A percentile compares a stretch with the other conserved stretches of the same genome.
These are phyloP conservation scores for Solanum chmielewskii DNA, from an alignment of 257 asterid species.

Conservation along the genomic window DNA sequence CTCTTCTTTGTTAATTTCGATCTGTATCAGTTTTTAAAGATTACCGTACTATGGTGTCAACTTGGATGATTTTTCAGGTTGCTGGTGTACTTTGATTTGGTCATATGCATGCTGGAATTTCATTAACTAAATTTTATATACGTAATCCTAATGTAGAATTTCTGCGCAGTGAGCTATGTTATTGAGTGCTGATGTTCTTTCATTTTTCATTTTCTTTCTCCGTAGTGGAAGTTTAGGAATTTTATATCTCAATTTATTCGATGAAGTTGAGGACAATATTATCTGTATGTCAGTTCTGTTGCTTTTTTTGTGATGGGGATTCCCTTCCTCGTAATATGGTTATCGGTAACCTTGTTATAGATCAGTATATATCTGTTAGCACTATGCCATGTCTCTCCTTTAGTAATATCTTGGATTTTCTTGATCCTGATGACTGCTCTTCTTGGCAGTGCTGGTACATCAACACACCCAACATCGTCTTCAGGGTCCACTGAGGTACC, in stretches of 20 bases:
- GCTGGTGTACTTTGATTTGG: neutral
- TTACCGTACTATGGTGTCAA: neutral
- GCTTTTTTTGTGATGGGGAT: neutral
- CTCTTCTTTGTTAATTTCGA: neutral
- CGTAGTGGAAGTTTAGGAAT: neutral
- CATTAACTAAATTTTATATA: neutral
- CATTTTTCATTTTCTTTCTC: neutral
- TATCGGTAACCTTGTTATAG: neutral
- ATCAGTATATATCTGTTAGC: neutral
- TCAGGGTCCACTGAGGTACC: constrained; percentile 69
- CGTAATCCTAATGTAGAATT: neutral
- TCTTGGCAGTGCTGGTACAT: constrained; percentile 45
- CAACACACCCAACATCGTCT: constrained; percentile 55
- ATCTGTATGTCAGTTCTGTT: neutral
- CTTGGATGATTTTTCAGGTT: neutral
- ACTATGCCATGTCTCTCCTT: neutral
- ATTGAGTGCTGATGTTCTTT: neutral
- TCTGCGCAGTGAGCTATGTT: neutral
- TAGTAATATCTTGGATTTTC: neutral
- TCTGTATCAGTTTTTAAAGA: neutral
- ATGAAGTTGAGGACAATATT: neutral
- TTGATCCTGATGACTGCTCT: constrained; percentile 6
- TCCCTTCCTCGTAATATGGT: neutral
- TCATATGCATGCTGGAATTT: neutral
- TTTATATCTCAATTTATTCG: neutral